A percentile compares a stretch with the other conserved stretches of the same genome.
phyloP scores from a whole-genome alignment of 352 stramenopile genomes.

The Sclerospora graminicola region DNA sequence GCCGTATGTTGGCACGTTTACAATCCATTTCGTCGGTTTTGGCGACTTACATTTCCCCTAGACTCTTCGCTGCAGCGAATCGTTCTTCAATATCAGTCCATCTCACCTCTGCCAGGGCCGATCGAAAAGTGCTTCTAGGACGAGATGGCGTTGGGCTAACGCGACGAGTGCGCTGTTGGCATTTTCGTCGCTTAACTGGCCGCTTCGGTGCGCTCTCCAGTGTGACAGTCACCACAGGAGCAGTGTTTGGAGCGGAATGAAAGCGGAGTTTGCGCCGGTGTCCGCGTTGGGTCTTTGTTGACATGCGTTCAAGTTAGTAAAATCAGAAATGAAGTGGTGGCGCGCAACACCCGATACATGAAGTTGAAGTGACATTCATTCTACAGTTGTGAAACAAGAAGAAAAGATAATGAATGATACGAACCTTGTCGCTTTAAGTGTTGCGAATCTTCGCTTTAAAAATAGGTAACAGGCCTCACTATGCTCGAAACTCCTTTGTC shows the following conservation, averaged over 20 bases:
- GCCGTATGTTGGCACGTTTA: not conserved
- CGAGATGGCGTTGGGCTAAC: slow-evolving; percentile 3
- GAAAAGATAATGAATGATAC: not conserved
- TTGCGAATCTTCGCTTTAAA: not conserved
- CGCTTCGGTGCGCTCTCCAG: slow-evolving; percentile 7
- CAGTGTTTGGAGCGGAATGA: slow-evolving; percentile 4
- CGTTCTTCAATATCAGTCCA: slow-evolving; percentile 30
- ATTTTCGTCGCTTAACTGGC: slow-evolving; percentile 14
- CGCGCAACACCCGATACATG: not conserved
- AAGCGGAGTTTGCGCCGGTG: slow-evolving; percentile 23
- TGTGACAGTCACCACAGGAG: slow-evolving; percentile 8
- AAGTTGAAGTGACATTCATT: slow-evolving; percentile 22
- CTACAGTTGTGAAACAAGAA: not conserved
- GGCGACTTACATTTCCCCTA: slow-evolving; percentile 37
- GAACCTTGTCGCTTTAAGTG: slow-evolving; percentile 1
- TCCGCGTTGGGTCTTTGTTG: slow-evolving; percentile 15
- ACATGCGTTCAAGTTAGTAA: slow-evolving; percentile 10
- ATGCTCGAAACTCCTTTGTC: not conserved
- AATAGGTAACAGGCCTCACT: not conserved
- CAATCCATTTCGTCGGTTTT: not conserved
- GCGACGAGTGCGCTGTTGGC: slow-evolving; percentile 6
- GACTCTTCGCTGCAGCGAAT: slow-evolving; percentile 29
- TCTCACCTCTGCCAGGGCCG: slow-evolving; percentile 12
- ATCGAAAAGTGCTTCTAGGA: not conserved
- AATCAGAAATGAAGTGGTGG: slow-evolving; percentile 18